Conservation (phyloP, 192 early-diverging fungal species). For the Funneliformis mosseae region DNA sequence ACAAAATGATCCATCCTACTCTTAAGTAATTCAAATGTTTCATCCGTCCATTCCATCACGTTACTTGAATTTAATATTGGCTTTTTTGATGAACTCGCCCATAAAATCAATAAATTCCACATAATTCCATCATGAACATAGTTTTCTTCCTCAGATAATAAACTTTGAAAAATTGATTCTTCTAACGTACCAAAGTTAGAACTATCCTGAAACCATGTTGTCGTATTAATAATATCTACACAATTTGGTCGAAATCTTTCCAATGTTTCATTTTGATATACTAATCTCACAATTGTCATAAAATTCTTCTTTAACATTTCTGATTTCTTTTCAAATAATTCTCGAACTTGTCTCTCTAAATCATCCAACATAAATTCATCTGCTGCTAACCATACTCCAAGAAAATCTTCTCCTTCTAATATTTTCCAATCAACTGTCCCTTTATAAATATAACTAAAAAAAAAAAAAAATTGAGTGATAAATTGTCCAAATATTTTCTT, state of each 20-base stretch:
- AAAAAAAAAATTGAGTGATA: not conserved
- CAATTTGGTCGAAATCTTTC: slow-evolving; percentile 16
- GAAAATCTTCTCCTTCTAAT: not conserved
- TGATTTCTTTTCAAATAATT: slow-evolving; percentile 22
- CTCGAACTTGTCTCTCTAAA: slow-evolving; percentile 4
- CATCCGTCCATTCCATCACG: not conserved
- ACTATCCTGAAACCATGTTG: slow-evolving; percentile 13
- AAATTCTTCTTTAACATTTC: not conserved
- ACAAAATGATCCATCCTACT: not conserved
- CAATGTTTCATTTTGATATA: slow-evolving; percentile 9
- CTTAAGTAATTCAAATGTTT: slow-evolving; percentile 8
- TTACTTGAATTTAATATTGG: not conserved
- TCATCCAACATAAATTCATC: slow-evolving; percentile 30
- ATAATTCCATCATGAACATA: slow-evolving; percentile 4
- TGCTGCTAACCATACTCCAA: slow-evolving; percentile 3
- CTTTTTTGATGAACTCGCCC: not conserved
- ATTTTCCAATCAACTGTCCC: slow-evolving; percentile 1
- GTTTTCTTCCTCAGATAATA: slow-evolving; percentile 7
- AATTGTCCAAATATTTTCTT: too few species aligned
- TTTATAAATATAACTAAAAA: slow-evolving; percentile 2
- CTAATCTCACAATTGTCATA: slow-evolving; percentile 10
- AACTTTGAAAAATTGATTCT: slow-evolving; percentile 8
- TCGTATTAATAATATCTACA: slow-evolving; percentile 17
- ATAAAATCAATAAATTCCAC: slow-evolving; percentile 21
- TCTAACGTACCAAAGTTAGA: not conserved